Base-by-base conservation (phyloP, 257 asterid species). In the Solanum chilense region DNA sequence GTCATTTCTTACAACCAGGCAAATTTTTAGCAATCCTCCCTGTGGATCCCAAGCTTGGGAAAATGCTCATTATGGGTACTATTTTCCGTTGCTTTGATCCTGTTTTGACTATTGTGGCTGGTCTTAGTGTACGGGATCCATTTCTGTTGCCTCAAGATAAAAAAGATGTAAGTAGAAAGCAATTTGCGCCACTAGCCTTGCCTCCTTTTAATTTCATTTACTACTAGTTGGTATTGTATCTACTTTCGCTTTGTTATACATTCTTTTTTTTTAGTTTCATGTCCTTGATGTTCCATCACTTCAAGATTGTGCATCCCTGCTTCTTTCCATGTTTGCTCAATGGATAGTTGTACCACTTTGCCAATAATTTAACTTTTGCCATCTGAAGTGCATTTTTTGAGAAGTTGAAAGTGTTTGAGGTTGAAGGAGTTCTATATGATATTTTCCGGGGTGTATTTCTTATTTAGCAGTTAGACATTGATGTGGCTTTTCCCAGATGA, bases 41-140 rank as follows among this genome's bases (percentile, higher is more conserved):
- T 60, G 99, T 97, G 91, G 99, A 97, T 90, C 99, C 99, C 83
- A 97, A 97, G 91, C 96, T 96, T 70, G 99, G 99, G 88, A 97
- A 97, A 91, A 97, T 97, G 99, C 95, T 97, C 88, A 89, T 97
- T 31, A 94, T 96, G 98, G 99, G 99, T 89, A 93, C 98, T 87
- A 92, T 97, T 62, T 96, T 93, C 87, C 88, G 91, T 89, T 97
- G 99, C 95, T 96, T 95, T 89, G 99, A 97, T 90, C 99, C 99
- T 70, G 90, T 96, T 68, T 88, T 97, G 93, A 97, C 99, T 9
- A 95, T 96, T 86, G 99, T 96, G 78, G 95, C 99, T 87, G 99
- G 98, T 89, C 98, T 97, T 87, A 96, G 99, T 74, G 96, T 93
- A 87, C 93, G 98, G 93, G 99, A 97, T 92, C 99, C 99, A 89